Base-by-base conservation (phyloP, 371 early-diverging fungal genomes). In the Vittaforma corneae region DNA sequence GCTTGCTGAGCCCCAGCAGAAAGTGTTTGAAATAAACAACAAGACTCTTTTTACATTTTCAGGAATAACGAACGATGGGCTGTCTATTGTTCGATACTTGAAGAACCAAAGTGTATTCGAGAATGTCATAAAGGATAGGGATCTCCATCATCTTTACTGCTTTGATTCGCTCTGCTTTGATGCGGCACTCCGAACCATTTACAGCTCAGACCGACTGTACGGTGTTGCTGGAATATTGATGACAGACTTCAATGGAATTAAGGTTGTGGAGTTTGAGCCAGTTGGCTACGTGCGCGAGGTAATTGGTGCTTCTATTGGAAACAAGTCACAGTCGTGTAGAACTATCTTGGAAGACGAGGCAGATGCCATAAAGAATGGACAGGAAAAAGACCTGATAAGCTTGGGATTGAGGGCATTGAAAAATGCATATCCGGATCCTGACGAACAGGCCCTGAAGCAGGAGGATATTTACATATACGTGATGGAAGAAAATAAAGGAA, bases 1-100 rank as follows among this genome's bases (percentile, higher is more conserved):
- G 59, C 48, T 74, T 16, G 54, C 72, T 34, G 54, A 70, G 0
- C 48, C 56, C 2, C 53, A 67, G 51, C 60, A 65, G 14, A 79
- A 79, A 38, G 65, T 79, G 38, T 68, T 67, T 53, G 38, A 69
- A 40, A 62, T 79, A 11, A 57, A 64, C 26, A 32, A 44, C 22
- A 61, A 67, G 26, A 46, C 75, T 2, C 58, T 76, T 18, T 79
- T 77, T 54, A 52, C 72, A 11, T 79, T 77, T 61, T 60, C 77
- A 34, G 80, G 80, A 26, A 73, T 79, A 18, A 79, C 80, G 38
- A 79, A 79, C 51, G 80, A 79, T 55, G 80, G 80, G 33, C 32
- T 67, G 14, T 51, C 62, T 48, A 73, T 77, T 57, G 71, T 73
- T 28, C 54, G 71, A n/a, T 73, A 70, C 56, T 35, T 79, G 24